A percentile compares a stretch with the other conserved stretches of the same genome.
These are phyloP conservation scores for Pichia sp. DNA, from an alignment of 1,139 yeast genomes.

Conservation along the genomic window DNA sequence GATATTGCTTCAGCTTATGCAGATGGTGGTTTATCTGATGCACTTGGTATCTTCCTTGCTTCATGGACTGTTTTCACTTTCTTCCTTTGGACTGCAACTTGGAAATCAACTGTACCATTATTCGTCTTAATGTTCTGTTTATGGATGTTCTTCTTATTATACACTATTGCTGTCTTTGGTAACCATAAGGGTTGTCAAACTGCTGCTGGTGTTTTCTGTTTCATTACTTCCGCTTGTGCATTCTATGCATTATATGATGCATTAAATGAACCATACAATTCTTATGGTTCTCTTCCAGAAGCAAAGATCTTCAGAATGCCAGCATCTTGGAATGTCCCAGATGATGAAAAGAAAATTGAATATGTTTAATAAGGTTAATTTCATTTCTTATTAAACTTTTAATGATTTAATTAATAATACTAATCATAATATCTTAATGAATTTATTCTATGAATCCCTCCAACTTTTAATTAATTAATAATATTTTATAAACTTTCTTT, in stretches of 20 bases:
- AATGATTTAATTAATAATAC: neutral
- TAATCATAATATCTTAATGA: neutral
- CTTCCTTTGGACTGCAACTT: conserved; percentile 35
- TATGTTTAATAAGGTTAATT: conserved; percentile 12
- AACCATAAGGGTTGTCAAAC: conserved; percentile 31
- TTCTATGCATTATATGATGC: conserved; percentile 35
- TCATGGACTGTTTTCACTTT: conserved; percentile 44
- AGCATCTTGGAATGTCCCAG: conserved; percentile 23
- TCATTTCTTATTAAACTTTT: neutral
- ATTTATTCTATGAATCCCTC: neutral
- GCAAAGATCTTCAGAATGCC: conserved; percentile 30
- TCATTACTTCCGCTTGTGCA: conserved; percentile 38
- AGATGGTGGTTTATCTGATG: conserved; percentile 32
- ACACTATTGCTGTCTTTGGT: conserved; percentile 39
- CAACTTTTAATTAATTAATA: neutral
- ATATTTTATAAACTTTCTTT: no score
- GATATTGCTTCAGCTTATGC: conserved; percentile 30
- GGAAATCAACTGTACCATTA: conserved; percentile 41
- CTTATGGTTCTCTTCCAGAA: conserved; percentile 28
- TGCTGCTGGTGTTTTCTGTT: conserved; percentile 42
- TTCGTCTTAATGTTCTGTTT: conserved; percentile 35
- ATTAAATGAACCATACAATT: conserved; percentile 20
- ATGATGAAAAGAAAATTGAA: conserved; percentile 19
- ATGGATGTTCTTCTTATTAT: conserved; percentile 37
- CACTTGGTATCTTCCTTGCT: conserved; percentile 34